Evolutionary conservation across 768 basidiomycete species (phyloP).

Genomic region (Filobasidium wieringae): DNA sequence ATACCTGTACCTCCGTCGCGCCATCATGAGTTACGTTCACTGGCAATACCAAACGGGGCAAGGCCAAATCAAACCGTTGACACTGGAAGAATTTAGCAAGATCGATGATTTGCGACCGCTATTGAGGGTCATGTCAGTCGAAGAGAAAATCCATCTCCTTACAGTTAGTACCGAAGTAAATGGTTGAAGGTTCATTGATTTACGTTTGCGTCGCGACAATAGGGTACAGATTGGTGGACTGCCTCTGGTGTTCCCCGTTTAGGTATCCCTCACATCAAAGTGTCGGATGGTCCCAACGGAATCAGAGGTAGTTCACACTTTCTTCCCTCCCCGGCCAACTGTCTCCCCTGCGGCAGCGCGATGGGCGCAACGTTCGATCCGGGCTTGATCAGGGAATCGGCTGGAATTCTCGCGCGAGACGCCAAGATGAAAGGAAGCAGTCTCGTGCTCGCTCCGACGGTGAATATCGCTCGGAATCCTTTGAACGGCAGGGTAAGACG

Average conservation of each 20-base stretch:
- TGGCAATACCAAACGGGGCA: neutral
- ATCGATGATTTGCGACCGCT: neutral
- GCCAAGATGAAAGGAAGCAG: conserved; percentile 52
- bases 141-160: neutral
- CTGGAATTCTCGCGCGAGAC: conserved; percentile 52
- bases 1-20: neutral
- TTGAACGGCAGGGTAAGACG: conserved; percentile 26
- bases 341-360: conserved; percentile 55
- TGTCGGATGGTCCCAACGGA: conserved; percentile 11
- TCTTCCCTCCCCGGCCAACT: conserved; percentile 46
- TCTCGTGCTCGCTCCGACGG: conserved; percentile 57
- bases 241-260: neutral
- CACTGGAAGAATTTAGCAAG: neutral
- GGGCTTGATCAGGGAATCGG: conserved; percentile 48
- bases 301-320: conserved; percentile 6
- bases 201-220: too few relatives aligned
- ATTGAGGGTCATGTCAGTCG: neutral
- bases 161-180: neutral
- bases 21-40: neutral
- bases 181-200: too few relatives aligned
- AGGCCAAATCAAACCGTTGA: neutral
- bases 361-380: conserved; percentile 59
- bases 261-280: conserved; percentile 7
- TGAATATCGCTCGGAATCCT: conserved; percentile 54
- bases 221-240: conserved; percentile 10